Conservation (phyloP, 306 rosid genomes). For the Begonia fuchsioides region DNA sequence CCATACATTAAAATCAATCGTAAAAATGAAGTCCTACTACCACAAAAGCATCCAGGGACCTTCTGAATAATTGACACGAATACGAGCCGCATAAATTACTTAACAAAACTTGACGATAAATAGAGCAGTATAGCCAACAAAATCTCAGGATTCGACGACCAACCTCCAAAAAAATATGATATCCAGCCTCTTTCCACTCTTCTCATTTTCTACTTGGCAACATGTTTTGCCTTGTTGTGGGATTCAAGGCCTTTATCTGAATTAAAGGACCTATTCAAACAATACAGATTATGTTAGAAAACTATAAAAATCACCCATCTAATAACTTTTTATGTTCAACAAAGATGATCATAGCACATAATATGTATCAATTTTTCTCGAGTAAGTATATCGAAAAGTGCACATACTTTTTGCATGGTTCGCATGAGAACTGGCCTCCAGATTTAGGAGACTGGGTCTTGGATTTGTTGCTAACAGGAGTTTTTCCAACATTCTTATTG, state of each 20-base stretch:
- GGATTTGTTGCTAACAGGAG: conserved; percentile 12
- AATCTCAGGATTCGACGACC: background rate
- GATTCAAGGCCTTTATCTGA: conserved; percentile 1
- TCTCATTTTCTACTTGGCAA: background rate
- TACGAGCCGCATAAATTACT: too few species aligned
- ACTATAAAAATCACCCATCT: too few species aligned
- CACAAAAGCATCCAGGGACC: too few species aligned
- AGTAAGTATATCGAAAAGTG: background rate
- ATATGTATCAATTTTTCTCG: too few species aligned
- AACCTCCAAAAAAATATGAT: background rate
- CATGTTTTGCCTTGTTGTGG: background rate
- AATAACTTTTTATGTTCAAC: too few species aligned
- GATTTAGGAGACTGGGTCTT: conserved; percentile 49
- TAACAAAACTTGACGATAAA: too few species aligned
- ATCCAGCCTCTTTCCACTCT: background rate
- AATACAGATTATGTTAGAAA: too few species aligned
- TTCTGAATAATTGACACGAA: too few species aligned
- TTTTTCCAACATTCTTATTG: conserved; percentile 40
- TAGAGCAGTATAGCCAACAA: background rate
- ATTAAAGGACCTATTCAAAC: background rate
- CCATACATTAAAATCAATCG: too few species aligned
- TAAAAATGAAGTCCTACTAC: too few species aligned
- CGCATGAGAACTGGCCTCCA: conserved; percentile 35
- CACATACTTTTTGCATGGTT: conserved; percentile 56
- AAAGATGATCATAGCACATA: too few species aligned